Evolutionary conservation across 371 early-diverging fungal genomes (phyloP).

Genomic region (Conidiobolus incongruus): DNA sequence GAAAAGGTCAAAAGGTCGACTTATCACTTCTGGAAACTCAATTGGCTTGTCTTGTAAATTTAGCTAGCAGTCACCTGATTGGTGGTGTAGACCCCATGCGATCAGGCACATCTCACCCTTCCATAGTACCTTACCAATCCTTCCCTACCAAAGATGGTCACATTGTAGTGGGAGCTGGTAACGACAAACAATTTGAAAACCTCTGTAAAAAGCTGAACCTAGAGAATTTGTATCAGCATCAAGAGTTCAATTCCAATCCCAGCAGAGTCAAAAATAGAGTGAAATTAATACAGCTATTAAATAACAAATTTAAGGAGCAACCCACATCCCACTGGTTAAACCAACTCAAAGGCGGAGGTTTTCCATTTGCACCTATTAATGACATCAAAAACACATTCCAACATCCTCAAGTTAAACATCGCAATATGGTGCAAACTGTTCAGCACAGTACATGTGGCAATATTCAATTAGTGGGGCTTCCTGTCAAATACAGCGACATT

Average conservation of each 20-base stretch:
- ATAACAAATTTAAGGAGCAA: constrained; percentile 20
- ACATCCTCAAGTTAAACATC: constrained; percentile 65
- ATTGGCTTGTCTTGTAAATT: constrained; percentile 68
- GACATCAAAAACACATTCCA: constrained; percentile 60
- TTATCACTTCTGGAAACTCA: constrained; percentile 68
- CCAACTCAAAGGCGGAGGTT: constrained; percentile 32
- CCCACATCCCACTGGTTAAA: constrained; percentile 34
- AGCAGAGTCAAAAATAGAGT: constrained; percentile 48
- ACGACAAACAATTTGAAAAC: constrained; percentile 56
- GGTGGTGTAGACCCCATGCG: constrained; percentile 55
- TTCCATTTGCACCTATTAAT: constrained; percentile 74
- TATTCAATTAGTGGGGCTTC: constrained; percentile 49
- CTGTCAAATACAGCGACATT: constrained; percentile 55
- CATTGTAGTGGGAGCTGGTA: constrained; percentile 77
- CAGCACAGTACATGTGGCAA: constrained; percentile 60
- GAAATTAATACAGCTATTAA: constrained; percentile 26
- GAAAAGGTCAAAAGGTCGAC: constrained; percentile 65
- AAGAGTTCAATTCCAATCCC: constrained; percentile 31
- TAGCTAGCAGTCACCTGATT: constrained; percentile 64
- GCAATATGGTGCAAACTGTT: constrained; percentile 52
- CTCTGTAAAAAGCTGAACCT: constrained; percentile 25
- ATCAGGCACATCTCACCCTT: constrained; percentile 71
- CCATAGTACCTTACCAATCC: constrained; percentile 83
- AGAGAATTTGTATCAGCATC: constrained; percentile 20
- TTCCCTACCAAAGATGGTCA: constrained; percentile 59